These are phyloP conservation scores for Lyophyllum atratum DNA, from an alignment of 768 basidiomycete genomes.

Conservation along the genomic window DNA sequence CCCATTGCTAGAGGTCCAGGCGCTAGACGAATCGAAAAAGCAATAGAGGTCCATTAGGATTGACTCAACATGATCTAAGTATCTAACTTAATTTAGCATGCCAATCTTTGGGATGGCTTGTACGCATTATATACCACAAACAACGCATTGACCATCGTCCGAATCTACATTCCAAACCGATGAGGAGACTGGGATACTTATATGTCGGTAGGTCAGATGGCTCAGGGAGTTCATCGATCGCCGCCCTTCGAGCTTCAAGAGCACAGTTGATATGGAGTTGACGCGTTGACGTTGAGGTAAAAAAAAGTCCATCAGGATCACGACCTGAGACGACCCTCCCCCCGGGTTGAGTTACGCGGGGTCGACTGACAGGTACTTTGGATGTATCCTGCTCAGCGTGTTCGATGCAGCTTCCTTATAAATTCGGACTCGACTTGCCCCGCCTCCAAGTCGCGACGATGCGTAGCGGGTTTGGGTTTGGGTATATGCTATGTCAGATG, in stretches of 20 bases:
- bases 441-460: too few relatives aligned
- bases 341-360: background rate
- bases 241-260: too few relatives aligned
- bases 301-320: background rate
- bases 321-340: background rate
- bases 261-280: background rate
- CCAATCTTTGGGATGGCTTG: slow-evolving; percentile 3
- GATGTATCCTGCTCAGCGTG: background rate
- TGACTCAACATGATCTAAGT: background rate
- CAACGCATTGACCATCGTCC: background rate
- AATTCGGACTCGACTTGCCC: too few relatives aligned
- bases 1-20: slow-evolving; percentile 72
- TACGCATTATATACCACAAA: slow-evolving; percentile 6
- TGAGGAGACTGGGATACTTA: background rate
- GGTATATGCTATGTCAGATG: too few relatives aligned
- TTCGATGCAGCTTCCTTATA: too few relatives aligned
- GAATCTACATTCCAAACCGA: background rate
- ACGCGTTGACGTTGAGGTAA: background rate
- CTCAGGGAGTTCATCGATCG: background rate
- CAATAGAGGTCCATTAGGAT: slow-evolving; percentile 13
- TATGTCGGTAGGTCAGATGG: background rate
- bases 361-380: background rate
- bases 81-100: slow-evolving; percentile 12
- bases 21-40: slow-evolving; percentile 22
- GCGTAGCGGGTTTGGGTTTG: too few relatives aligned